These are phyloP conservation scores for Yamadazyma sp. DNA, from an alignment of 1,139 yeast species.

Conservation along the genomic window DNA sequence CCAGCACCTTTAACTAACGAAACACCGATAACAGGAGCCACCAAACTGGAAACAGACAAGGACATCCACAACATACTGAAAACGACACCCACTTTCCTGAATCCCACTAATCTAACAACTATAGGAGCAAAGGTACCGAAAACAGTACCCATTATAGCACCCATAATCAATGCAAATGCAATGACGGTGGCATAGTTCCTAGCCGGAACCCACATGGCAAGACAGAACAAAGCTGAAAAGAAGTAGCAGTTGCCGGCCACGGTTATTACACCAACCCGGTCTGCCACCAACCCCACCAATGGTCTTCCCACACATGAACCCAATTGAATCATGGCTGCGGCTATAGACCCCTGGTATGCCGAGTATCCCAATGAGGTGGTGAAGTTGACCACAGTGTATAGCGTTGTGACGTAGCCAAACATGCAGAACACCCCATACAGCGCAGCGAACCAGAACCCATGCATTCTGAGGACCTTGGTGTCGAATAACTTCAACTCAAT, in stretches of 20 bases:
- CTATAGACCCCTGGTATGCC: constrained; percentile 44
- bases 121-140: constrained; percentile 14
- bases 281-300: constrained; percentile 47
- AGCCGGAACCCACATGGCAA: constrained; percentile 65
- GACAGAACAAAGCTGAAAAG: constrained; percentile 37
- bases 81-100: constrained; percentile 36
- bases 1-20: constrained; percentile 6
- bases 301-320: constrained; percentile 45
- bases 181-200: constrained; percentile 50
- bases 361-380: constrained; percentile 27
- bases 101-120: constrained; percentile 32
- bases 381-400: constrained; percentile 35
- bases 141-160: constrained; percentile 17
- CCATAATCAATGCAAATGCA: constrained; percentile 17
- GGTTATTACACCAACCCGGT: constrained; percentile 46
- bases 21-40: constrained; percentile 48
- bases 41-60: constrained; percentile 34
- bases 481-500: constrained; percentile 15
- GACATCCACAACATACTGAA: constrained; percentile 43
- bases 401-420: constrained; percentile 39
- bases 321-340: constrained; percentile 47
- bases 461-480: constrained; percentile 7
- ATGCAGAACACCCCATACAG: constrained; percentile 33
- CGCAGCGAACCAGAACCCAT: constrained; percentile 29
- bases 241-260: constrained; percentile 32